Percentiles rank a stretch among this genome's conserved stretches.
These are phyloP conservation scores for Entoloma clypeatum DNA, from an alignment of 1,284 basidiomycete genomes.

Conservation along the genomic window DNA sequence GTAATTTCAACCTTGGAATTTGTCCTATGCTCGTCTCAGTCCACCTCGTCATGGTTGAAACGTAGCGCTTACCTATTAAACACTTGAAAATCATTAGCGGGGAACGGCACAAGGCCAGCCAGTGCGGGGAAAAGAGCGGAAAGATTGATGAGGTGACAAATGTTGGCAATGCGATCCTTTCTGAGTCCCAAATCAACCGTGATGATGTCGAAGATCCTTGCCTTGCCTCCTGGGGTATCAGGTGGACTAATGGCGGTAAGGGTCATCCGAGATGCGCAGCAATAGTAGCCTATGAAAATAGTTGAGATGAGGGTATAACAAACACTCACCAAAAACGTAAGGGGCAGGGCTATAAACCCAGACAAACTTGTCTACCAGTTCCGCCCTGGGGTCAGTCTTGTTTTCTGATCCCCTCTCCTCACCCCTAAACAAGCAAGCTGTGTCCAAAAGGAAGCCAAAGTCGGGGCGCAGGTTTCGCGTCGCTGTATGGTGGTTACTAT, in stretches of 20 bases:
- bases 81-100: constrained; percentile 12
- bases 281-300: no score
- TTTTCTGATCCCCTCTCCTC: constrained; percentile 17
- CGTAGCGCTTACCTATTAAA: constrained; percentile 10
- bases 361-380: constrained; percentile 15
- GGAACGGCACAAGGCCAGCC: constrained; percentile 7
- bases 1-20: no score
- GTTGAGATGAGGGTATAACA: not conserved
- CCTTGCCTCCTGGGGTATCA: constrained; percentile 10
- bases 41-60: constrained; percentile 5
- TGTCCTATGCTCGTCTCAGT: no score
- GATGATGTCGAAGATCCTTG: constrained; percentile 11
- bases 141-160: constrained; percentile 15
- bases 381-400: constrained; percentile 12
- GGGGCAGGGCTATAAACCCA: no score
- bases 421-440: constrained; percentile 19
- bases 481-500: constrained; percentile 14
- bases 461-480: constrained; percentile 17
- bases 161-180: no score
- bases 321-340: constrained; percentile 18
- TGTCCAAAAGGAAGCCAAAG: constrained; percentile 15
- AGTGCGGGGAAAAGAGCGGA: constrained; percentile 7
- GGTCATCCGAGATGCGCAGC: constrained; percentile 8
- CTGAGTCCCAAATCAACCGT: constrained; percentile 9
- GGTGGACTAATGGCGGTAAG: constrained; percentile 19